phyloP scores from a whole-genome alignment of 352 stramenopile species.

The Globisporangium irregulare region DNA sequence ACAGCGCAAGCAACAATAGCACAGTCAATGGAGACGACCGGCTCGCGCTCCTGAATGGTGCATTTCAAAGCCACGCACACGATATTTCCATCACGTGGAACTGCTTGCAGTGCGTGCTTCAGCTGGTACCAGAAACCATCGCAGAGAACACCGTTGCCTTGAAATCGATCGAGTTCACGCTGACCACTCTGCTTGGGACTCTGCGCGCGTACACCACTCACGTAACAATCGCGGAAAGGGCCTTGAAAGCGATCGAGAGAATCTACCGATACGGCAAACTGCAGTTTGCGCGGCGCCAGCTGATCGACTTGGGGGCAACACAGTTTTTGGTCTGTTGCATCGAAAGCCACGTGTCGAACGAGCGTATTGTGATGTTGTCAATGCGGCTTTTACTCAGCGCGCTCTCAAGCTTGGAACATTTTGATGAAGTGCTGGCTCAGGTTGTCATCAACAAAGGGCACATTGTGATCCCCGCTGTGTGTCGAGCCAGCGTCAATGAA shows the following conservation, averaged over 20 bases:
- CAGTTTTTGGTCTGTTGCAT: constrained; percentile 6
- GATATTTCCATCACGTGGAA: constrained; percentile 8
- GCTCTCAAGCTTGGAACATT: constrained; percentile 8
- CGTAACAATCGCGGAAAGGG: neutral
- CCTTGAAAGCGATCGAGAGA: constrained; percentile 1
- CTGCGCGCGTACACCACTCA: neutral
- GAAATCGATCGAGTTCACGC: neutral
- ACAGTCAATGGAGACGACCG: neutral
- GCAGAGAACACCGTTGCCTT: neutral
- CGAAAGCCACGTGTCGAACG: neutral
- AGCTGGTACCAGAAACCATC: neutral
- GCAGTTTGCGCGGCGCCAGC: constrained; percentile 1
- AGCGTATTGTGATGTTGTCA: neutral
- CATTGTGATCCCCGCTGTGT: constrained; percentile 2
- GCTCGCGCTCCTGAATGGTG: constrained; percentile 7
- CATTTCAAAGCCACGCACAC: neutral
- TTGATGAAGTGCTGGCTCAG: constrained; percentile 1
- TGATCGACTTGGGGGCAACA: neutral
- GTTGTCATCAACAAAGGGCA: constrained; percentile 4
- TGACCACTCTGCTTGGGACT: neutral
- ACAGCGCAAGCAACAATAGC: neutral
- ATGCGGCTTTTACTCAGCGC: constrained; percentile 5
- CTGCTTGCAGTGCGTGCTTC: constrained; percentile 1
- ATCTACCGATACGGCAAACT: neutral
- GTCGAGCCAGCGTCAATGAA: neutral